Base-by-base conservation (phyloP, 1,284 basidiomycete genomes). In the Ceratobasidium sp. region DNA sequence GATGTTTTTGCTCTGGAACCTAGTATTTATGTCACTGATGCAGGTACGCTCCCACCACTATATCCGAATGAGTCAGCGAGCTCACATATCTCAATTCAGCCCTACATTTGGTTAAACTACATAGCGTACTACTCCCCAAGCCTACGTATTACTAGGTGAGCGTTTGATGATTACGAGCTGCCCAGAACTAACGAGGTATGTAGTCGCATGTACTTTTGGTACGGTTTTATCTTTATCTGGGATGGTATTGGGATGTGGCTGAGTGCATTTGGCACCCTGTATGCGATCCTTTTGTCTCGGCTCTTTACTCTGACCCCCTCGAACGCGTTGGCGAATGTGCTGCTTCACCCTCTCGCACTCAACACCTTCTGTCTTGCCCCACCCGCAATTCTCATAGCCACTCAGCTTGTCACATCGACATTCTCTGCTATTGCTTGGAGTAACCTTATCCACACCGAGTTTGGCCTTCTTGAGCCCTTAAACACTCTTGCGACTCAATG, bases 121-220 rank as follows among this genome's bases (percentile, higher is more conserved):
- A 48, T 71, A 11, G 68, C 68, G 2, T 71, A 61, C 13, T 61
- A 56, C 31, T 34, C 53, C 7, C 68, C 68, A 3, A 71, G 68
- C 29, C 68, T 71, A 7, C 68, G 61, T 16, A 1, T 71, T 1
- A 71, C 68, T 31, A 71, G 68, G 68, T 61, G 43, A 48, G 68
- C 0, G 19, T n/a, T 2, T 59, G 3, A 5, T 24, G 24, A 19
- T 31, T 0, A 13, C 39, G 16, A 19, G 41, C n/a, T 1, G n/a
- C 2, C 53, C 14, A 6, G 16, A 27, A n/a, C 34, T 51, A 46
- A 48, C 24, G 9, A 46, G 13, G 7, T 9, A 41, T 37, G 31
- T 24, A 71, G 68, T 24, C 68, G 68, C 19, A 71, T 71, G 68
- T 71, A 71, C 56, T 71, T 71, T 31, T 71, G 68, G 68, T 71